Conservation (phyloP, 805 yeast genomes). For the Lipomyces mesembrius region DNA sequence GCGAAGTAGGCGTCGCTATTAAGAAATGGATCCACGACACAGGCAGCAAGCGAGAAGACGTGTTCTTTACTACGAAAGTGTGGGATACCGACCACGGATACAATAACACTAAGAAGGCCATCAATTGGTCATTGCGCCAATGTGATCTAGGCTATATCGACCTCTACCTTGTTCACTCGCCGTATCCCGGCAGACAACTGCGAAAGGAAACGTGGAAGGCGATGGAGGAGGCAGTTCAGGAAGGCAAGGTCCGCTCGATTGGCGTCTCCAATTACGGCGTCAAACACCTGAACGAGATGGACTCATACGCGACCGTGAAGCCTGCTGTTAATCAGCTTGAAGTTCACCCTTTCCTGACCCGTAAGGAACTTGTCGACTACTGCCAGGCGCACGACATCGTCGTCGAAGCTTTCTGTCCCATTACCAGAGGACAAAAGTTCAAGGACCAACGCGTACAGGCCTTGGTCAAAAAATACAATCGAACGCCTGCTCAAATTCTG, state of each 20-base stretch:
- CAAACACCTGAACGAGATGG: slow-evolving; percentile 61
- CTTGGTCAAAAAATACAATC: slow-evolving; percentile 56
- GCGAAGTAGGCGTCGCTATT: slow-evolving; percentile 64
- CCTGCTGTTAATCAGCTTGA: slow-evolving; percentile 85
- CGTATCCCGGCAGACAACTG: slow-evolving; percentile 52
- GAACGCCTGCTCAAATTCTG: slow-evolving; percentile 64
- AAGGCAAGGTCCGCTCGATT: slow-evolving; percentile 62
- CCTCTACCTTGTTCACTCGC: slow-evolving; percentile 63
- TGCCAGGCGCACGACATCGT: slow-evolving; percentile 60
- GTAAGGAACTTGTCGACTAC: slow-evolving; percentile 64
- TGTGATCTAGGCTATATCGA: slow-evolving; percentile 65
- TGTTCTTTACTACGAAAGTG: slow-evolving; percentile 47
- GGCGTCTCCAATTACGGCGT: slow-evolving; percentile 79
- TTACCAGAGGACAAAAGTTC: slow-evolving; percentile 53
- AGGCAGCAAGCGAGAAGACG: slow-evolving; percentile 47
- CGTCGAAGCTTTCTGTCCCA: slow-evolving; percentile 81
- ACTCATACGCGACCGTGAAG: slow-evolving; percentile 48
- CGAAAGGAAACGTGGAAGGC: slow-evolving; percentile 72
- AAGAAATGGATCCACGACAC: slow-evolving; percentile 50
- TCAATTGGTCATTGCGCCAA: slow-evolving; percentile 56
- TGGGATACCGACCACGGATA: slow-evolving; percentile 50
- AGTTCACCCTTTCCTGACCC: slow-evolving; percentile 81
- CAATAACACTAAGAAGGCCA: slow-evolving; percentile 61
- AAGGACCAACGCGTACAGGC: slow-evolving; percentile 45
- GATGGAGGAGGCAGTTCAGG: slow-evolving; percentile 70